Conservation (phyloP, 1,284 basidiomycete genomes). For the Taiwanofungus camphoratus region DNA sequence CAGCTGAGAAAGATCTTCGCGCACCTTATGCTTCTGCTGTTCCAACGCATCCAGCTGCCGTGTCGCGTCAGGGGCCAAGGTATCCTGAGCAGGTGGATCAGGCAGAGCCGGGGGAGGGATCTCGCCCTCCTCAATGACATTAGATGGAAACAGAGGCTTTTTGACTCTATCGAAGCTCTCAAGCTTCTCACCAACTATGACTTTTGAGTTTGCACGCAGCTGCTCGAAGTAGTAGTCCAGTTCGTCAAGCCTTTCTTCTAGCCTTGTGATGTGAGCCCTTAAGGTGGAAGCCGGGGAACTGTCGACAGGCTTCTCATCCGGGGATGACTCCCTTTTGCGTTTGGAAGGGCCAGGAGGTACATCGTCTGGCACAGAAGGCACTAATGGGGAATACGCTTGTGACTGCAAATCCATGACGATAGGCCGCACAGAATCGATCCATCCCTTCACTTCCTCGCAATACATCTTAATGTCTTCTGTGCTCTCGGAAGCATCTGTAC, state of each 20-base stretch:
- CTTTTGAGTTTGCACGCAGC: slow-evolving; percentile 1
- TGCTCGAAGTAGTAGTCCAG: slow-evolving; percentile 10
- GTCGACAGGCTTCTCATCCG: slow-evolving; percentile 4
- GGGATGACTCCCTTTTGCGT: slow-evolving; percentile 4
- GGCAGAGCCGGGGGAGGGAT: not conserved
- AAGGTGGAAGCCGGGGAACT: slow-evolving; percentile 3
- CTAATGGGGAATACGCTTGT: no score
- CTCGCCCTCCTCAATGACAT: slow-evolving; percentile 6
- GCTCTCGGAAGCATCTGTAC: not conserved
- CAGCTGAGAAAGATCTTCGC: no score
- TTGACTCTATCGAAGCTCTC: no score
- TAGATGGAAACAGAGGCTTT: no score
- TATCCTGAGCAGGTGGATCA: not conserved
- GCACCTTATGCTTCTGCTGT: no score
- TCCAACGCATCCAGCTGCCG: not conserved
- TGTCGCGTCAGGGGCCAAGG: not conserved
- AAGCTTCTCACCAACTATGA: not conserved
- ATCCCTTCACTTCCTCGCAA: slow-evolving; percentile 1
- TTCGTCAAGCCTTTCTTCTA: slow-evolving; percentile 12
- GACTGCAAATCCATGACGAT: slow-evolving; percentile 3
- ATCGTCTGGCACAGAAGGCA: no score
- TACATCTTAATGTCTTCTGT: slow-evolving; percentile 5
- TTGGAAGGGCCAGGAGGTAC: not conserved
- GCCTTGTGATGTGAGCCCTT: not conserved
- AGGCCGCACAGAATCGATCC: slow-evolving; percentile 6